Conservation (phyloP, 805 yeast genomes). For the Suhomyces faveliae region DNA sequence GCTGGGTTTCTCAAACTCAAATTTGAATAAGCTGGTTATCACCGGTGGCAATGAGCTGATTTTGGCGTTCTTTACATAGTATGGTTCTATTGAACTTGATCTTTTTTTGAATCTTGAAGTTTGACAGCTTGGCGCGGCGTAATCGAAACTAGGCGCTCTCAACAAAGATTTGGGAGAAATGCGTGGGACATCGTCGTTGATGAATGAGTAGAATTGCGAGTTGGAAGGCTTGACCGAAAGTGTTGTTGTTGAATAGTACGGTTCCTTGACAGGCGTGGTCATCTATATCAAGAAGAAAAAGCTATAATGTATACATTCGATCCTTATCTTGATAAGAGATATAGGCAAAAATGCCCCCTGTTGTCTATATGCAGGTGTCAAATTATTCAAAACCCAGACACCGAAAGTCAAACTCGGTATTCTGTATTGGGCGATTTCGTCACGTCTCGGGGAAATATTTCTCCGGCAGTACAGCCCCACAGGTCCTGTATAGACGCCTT, state of each 20-base stretch:
- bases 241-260: slow-evolving; percentile 11
- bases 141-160: slow-evolving; percentile 1
- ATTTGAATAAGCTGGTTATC: slow-evolving; percentile 3
- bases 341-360: neutral
- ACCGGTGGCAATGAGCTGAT: slow-evolving; percentile 7
- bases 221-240: slow-evolving; percentile 13
- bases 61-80: slow-evolving; percentile 10
- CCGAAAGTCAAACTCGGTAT: no score
- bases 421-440: no score
- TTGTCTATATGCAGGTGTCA: neutral
- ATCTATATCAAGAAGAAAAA: neutral
- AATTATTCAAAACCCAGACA: neutral
- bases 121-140: neutral
- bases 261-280: slow-evolving; percentile 12
- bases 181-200: slow-evolving; percentile 6
- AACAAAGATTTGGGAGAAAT: neutral
- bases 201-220: slow-evolving; percentile 9
- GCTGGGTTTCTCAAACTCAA: neutral
- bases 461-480: no score
- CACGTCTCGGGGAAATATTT: no score
- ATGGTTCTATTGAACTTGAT: slow-evolving; percentile 17
- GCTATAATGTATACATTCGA: neutral
- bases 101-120: neutral
- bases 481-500: no score
- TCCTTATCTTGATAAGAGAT: neutral